Evolutionary conservation across 208 protist species (phyloP).

Genomic region (Leishmania lainsoni): DNA sequence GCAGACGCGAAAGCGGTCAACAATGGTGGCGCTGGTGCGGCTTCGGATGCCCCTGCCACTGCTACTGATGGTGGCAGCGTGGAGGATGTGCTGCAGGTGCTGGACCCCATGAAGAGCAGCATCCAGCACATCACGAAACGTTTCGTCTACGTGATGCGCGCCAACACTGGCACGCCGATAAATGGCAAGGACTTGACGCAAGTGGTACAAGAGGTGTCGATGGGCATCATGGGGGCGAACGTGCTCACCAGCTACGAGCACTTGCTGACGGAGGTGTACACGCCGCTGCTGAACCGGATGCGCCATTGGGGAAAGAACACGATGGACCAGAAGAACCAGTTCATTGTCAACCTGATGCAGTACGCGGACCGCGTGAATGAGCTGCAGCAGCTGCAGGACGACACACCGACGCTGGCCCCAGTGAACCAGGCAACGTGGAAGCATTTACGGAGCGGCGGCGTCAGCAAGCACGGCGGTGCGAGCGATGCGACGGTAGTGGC

Average conservation of each 20-base stretch:
- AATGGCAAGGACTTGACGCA: slow-evolving; percentile 72
- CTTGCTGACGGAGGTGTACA: slow-evolving; percentile 92
- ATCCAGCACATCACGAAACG: slow-evolving; percentile 75
- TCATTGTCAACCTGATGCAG: slow-evolving; percentile 82
- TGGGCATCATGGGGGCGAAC: slow-evolving; percentile 87
- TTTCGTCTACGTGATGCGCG: slow-evolving; percentile 82
- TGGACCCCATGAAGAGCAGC: slow-evolving; percentile 62
- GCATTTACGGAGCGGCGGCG: slow-evolving; percentile 73
- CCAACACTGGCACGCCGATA: slow-evolving; percentile 63
- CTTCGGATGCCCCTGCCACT: slow-evolving; percentile 12
- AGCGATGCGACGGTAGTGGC: slow-evolving; percentile 79
- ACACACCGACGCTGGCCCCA: slow-evolving; percentile 52
- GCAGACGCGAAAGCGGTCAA: slow-evolving; percentile 14
- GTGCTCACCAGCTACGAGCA: slow-evolving; percentile 87
- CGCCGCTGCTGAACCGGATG: slow-evolving; percentile 84
- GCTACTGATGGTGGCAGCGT: slow-evolving; percentile 1
- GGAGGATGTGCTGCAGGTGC: slow-evolving; percentile 72
- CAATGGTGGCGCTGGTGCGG: background rate
- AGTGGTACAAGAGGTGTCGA: slow-evolving; percentile 83
- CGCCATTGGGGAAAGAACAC: slow-evolving; percentile 90
- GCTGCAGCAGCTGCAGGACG: slow-evolving; percentile 87
- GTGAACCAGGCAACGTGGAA: slow-evolving; percentile 78
- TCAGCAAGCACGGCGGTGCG: slow-evolving; percentile 76
- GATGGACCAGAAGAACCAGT: slow-evolving; percentile 78
- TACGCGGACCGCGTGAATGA: slow-evolving; percentile 91